Base-by-base conservation (phyloP, 129 eudicot species). In the Helianthus tuberosus region DNA sequence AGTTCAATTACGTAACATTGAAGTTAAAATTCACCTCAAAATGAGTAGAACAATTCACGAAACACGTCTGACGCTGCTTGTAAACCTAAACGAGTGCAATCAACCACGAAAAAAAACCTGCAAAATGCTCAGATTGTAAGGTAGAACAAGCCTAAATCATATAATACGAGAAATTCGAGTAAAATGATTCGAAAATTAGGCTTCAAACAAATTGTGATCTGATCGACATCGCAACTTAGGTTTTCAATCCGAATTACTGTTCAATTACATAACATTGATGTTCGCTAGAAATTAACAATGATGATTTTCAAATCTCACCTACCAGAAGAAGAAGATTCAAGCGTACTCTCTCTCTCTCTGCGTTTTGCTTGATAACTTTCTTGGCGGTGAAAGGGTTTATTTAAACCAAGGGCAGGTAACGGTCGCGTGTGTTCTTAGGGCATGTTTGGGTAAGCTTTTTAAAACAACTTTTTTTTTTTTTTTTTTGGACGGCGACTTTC, bases 301-400 rank as follows among this genome's bases (percentile, higher is more conserved):
- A 65, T 38, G 8, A 41, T 36, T 6, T 4, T 51, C 16, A 39
- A 75, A 51, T 39, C 65, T 64, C 53, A 75, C 79, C 50, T 64
- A 51, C 53, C 0, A 38, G 12, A 51, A 60, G 39, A 64, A 74
- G 70, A 50, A 74, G 70, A 50, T 50, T 38, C 27, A 53, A 17
- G 11, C 72, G 79, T 38, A 51, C 41, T 36, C 29, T 64, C 64
- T 50, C 41, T 36, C 29, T 64, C 64, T 50, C 72, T 51, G 72
- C 29, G 78, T 50, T 8, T 13, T 62, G 55, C 53, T 48, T 63
- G 71, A 4, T 74, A 5, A 6, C 25, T 62, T 16, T 36, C 23
- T 20, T 52, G 79, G 73, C 72, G 72, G 73, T 64, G 58, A 73
- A 65, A 52, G 52, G 12, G 44, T 23, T 20, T 53, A 75, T 75